These are phyloP conservation scores for Calonectria pseudoreteaudii DNA, from an alignment of 2,329 filamentous ascomycete genomes.

Conservation along the genomic window DNA sequence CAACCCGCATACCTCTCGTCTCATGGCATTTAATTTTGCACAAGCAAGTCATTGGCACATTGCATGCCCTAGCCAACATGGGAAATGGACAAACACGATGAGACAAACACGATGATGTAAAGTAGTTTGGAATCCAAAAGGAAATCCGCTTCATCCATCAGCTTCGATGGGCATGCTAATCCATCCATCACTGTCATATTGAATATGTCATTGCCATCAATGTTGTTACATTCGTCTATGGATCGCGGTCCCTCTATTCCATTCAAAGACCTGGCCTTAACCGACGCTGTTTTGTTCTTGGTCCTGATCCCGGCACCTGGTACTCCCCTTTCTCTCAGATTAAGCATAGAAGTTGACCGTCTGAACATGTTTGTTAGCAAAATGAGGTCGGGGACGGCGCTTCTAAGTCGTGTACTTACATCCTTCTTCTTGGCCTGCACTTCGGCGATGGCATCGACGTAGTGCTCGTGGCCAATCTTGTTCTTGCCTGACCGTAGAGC, in stretches of 20 bases:
- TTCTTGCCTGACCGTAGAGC: slow-evolving; percentile 92
- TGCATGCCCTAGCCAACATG: background rate
- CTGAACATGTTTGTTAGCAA: slow-evolving; percentile 47
- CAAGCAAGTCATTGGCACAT: background rate
- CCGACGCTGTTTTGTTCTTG: slow-evolving; percentile 12
- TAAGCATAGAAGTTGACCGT: slow-evolving; percentile 70
- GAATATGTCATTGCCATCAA: slow-evolving; percentile 25
- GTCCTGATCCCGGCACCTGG: slow-evolving; percentile 2
- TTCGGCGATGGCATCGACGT: slow-evolving; percentile 97
- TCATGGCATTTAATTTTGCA: background rate
- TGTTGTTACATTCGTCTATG: slow-evolving; percentile 46
- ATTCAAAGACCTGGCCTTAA: slow-evolving; percentile 25
- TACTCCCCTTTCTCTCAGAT: slow-evolving; percentile 28
- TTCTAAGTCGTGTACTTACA: slow-evolving; percentile 55
- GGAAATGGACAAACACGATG: background rate
- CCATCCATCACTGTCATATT: slow-evolving; percentile 7
- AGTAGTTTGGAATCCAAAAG: no score
- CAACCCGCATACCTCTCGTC: background rate
- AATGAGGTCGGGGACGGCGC: background rate
- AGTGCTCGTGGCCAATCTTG: slow-evolving; percentile 98
- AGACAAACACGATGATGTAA: no score
- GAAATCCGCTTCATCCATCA: background rate
- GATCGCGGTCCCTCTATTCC: slow-evolving; percentile 33
- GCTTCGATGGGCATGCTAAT: background rate
- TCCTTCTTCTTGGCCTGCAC: slow-evolving; percentile 98